A percentile compares a stretch with the other conserved stretches of the same genome.
Conservation (phyloP, 257 asterid genomes). For the Gardenia jasminoides region DNA sequence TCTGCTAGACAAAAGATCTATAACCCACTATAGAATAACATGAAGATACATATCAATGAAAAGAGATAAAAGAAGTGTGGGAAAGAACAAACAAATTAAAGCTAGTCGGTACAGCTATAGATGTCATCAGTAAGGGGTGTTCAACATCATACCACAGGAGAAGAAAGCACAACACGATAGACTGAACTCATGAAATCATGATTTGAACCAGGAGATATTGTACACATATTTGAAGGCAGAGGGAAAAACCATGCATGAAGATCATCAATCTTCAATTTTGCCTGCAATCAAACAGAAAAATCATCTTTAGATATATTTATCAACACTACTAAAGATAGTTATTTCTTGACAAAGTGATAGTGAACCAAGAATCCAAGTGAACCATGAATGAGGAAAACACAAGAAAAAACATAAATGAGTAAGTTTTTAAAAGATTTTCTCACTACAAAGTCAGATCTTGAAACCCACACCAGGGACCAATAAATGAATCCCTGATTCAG, state of each 20-base stretch:
- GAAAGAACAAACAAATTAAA: not conserved
- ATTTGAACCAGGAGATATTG: slow-evolving; percentile 73
- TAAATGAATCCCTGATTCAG: slow-evolving; percentile 1
- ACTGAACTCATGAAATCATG: slow-evolving; percentile 64
- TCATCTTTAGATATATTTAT: not conserved
- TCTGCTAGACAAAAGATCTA: no score
- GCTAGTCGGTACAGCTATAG: no score
- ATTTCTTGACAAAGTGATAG: not conserved
- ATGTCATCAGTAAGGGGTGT: not conserved
- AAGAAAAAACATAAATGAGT: not conserved
- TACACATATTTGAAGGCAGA: slow-evolving; percentile 65
- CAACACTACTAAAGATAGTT: not conserved
- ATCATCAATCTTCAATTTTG: slow-evolving; percentile 52
- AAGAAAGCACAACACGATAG: slow-evolving; percentile 80
- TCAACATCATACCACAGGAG: slow-evolving; percentile 69
- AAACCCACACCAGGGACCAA: not conserved
- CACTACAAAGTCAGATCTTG: not conserved
- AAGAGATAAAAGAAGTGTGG: not conserved
- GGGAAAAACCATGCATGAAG: slow-evolving; percentile 90
- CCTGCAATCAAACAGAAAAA: slow-evolving; percentile 36
- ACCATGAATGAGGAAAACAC: slow-evolving; percentile 5
- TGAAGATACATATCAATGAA: not conserved
- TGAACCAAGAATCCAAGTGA: slow-evolving; percentile 3
- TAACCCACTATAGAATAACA: not conserved
- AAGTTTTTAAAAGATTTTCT: not conserved